These are phyloP conservation scores for Neurospora sp. DNA, from an alignment of 495 filamentous ascomycete species.

Conservation along the genomic window DNA sequence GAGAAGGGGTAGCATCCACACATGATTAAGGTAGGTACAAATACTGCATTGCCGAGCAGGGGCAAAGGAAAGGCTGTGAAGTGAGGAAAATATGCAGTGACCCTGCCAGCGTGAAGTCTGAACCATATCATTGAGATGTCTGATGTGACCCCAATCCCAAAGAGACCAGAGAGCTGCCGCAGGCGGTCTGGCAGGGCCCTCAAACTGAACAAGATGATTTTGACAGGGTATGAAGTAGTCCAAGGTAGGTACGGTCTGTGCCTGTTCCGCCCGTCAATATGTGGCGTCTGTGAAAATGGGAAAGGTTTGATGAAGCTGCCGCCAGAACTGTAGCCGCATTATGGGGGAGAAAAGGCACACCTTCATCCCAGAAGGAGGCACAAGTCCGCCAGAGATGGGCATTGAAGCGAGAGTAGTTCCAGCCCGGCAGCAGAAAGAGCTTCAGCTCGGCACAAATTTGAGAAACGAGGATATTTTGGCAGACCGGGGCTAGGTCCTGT, in stretches of 20 bases:
- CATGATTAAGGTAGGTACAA: conserved; percentile 14
- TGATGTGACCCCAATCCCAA: background rate
- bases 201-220: background rate
- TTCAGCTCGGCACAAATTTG: background rate
- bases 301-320: background rate
- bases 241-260: background rate
- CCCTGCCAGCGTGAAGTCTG: background rate
- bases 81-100: background rate
- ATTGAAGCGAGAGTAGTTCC: background rate
- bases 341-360: background rate
- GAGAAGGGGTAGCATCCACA: conserved; percentile 3
- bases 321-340: background rate
- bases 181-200: background rate
- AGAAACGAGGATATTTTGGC: background rate
- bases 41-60: conserved; percentile 18
- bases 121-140: background rate
- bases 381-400: background rate
- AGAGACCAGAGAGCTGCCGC: background rate
- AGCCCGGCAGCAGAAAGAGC: background rate
- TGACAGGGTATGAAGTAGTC: background rate
- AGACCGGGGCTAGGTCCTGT: background rate
- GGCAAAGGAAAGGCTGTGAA: conserved; percentile 1
- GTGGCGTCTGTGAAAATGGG: background rate
- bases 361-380: background rate
- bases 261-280: background rate